Evolutionary conservation across 2,329 filamentous ascomycete species (phyloP), one percentile per base, ranked within the genome.

Genomic region (Hypoxylon sp.): DNA sequence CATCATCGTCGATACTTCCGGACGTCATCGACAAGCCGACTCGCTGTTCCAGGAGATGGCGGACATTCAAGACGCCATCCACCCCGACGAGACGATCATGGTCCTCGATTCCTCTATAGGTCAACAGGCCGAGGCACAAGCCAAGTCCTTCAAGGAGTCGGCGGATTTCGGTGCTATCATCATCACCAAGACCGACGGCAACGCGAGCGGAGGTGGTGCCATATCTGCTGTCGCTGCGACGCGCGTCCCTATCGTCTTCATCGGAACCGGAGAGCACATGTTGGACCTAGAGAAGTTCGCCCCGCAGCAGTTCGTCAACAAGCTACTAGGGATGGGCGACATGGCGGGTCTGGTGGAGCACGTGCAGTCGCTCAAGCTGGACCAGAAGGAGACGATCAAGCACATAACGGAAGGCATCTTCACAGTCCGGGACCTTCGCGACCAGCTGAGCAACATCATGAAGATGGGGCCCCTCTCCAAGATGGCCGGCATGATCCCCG

Each of bases 381-480:
- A 98, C 78, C 95, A 97, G 70, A 98, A 99, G 79, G 94, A 98
- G 73, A 98, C 95, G 3, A 97, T 99, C 85, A 99, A 99, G 83
- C 94, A 99, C 81, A 96, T 99, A 69, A 91, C 93, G 6, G 94
- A 97, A 74, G 95, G 95, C 58, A 94, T 97, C 67, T 99, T 98
- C 79, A 97, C 95, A 0, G 87, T 99, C 32, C 91, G 95, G 57
- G 95, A 99, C 76, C 85, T 99, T 70, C 89, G 95, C 19, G 95
- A 99, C 76, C 96, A 99, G 76, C 88, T 99, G 11, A 91, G 91
- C 61, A 98, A 98, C 74, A 97, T 99, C 74, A 97, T 98, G 93
- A 99, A 99, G 82, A 98, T 99, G 95, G 95, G 95, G 0, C 95
- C 95, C 0, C 81, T 99, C 1, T 96, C 92, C 17, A 98, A 99